Conservation (phyloP, 139 green algal species). For the Tetradesmus obliquus region DNA sequence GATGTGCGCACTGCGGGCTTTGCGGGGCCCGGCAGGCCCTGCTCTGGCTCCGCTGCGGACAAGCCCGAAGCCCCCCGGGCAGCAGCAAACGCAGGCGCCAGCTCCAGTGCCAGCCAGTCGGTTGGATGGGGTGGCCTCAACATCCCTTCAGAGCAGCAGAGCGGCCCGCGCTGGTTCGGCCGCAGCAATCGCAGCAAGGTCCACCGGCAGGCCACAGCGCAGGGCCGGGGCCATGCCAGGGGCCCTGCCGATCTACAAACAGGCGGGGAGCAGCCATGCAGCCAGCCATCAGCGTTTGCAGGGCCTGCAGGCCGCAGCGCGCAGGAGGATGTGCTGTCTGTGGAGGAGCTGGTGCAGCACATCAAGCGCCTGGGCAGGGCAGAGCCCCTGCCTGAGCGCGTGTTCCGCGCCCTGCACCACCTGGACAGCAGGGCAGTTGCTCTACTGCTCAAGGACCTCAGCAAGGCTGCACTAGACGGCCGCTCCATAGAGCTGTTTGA, state of each 20-base stretch:
- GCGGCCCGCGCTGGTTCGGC: background rate
- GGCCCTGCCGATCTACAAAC: background rate
- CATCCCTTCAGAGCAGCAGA: background rate
- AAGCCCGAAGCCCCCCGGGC: background rate
- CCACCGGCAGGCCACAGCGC: background rate
- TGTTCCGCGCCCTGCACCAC: slow-evolving; percentile 75
- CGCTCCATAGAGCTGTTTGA: slow-evolving; percentile 87
- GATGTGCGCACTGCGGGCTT: background rate
- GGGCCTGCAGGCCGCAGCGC: background rate
- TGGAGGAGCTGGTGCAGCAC: slow-evolving; percentile 60
- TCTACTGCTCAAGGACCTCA: slow-evolving; percentile 85
- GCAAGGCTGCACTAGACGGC: slow-evolving; percentile 60
- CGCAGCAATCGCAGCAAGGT: slow-evolving; percentile 37
- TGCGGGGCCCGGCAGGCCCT: background rate
- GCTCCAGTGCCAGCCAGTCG: background rate
- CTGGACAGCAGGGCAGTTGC: slow-evolving; percentile 80
- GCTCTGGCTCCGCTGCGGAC: background rate
- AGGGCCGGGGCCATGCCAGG: background rate
- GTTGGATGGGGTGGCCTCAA: background rate
- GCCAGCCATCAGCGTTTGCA: background rate
- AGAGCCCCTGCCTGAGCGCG: slow-evolving; percentile 64
- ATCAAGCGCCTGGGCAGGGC: slow-evolving; percentile 50
- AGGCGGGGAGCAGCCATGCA: background rate
- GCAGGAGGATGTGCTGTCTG: slow-evolving; percentile 51
- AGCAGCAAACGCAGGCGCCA: background rate